These are phyloP conservation scores for Sarocladium strictum DNA, from an alignment of 2,329 filamentous ascomycete species.

Conservation along the genomic window DNA sequence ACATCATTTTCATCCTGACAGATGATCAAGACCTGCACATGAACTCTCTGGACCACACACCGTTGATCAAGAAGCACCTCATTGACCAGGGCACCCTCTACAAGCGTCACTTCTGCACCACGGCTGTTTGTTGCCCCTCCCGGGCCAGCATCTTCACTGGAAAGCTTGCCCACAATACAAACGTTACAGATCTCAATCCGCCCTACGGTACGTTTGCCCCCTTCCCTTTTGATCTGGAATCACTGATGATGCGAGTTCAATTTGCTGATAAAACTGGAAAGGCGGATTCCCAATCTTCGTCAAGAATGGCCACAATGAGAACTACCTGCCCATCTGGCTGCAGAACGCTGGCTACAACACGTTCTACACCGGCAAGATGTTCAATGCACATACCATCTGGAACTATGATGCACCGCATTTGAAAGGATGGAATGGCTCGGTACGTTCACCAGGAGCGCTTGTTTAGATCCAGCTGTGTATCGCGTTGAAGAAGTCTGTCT, in stretches of 20 bases:
- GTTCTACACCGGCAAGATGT: constrained; percentile 48
- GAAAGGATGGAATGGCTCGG: constrained; percentile 49
- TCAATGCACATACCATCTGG: constrained; percentile 40
- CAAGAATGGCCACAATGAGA: constrained; percentile 39
- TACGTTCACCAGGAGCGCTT: no score
- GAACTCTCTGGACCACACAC: constrained; percentile 49
- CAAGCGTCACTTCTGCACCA: constrained; percentile 49
- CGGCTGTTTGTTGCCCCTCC: constrained; percentile 11
- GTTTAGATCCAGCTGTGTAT: no score
- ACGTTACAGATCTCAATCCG: constrained; percentile 11
- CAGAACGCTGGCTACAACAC: constrained; percentile 45
- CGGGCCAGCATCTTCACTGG: constrained; percentile 11
- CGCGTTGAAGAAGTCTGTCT: no score
- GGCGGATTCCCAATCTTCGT: constrained; percentile 43
- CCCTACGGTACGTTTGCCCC: constrained; percentile 8
- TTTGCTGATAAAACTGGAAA: not conserved
- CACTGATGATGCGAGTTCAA: not conserved
- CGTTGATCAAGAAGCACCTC: constrained; percentile 43
- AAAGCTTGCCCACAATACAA: constrained; percentile 12
- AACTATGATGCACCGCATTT: constrained; percentile 48
- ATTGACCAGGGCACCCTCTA: constrained; percentile 47
- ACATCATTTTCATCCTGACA: constrained; percentile 55
- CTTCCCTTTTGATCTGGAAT: no score
- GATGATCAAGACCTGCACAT: constrained; percentile 57
- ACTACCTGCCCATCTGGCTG: constrained; percentile 44